Evolutionary conservation across 352 stramenopile genomes (phyloP).

Genomic region (Pythium vanterpoolii): DNA sequence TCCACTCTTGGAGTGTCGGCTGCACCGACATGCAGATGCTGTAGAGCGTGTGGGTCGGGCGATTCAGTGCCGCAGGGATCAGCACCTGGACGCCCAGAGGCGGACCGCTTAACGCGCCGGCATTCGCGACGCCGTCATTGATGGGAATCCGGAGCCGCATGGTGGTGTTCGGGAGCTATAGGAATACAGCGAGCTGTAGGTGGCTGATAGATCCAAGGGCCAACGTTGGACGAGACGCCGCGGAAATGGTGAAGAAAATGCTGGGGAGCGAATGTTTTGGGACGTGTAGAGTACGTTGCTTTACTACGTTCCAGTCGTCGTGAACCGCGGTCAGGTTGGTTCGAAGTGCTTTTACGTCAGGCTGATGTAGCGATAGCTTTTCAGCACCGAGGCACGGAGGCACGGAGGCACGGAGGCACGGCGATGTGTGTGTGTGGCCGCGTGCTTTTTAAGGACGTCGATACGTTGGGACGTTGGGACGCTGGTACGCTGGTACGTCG

Average conservation of each 20-base stretch:
- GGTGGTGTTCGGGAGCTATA: slow-evolving; percentile 1
- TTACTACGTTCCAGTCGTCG: no score
- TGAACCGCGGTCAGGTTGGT: no score
- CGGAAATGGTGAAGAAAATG: not conserved
- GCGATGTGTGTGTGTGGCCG: no score
- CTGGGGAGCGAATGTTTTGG: not conserved
- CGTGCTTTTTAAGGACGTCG: no score
- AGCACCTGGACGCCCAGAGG: slow-evolving; percentile 64
- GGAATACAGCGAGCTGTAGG: not conserved
- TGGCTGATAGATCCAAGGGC: not conserved
- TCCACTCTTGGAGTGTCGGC: slow-evolving; percentile 77
- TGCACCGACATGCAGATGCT: slow-evolving; percentile 82
- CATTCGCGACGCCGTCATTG: slow-evolving; percentile 17
- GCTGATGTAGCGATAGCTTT: no score
- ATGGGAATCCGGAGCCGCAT: slow-evolving; percentile 17
- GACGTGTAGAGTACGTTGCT: no score
- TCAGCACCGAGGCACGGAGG: no score
- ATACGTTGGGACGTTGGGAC: no score
- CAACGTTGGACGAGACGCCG: not conserved
- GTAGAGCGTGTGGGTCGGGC: slow-evolving; percentile 81
- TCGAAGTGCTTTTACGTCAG: no score
- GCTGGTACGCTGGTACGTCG: not conserved
- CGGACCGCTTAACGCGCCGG: not conserved
- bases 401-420: no score
- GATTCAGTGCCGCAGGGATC: slow-evolving; percentile 80